Percentiles rank a stretch among this genome's conserved stretches.
Conservation (phyloP, 768 basidiomycete species). For the Gautieria morchelliformis region DNA sequence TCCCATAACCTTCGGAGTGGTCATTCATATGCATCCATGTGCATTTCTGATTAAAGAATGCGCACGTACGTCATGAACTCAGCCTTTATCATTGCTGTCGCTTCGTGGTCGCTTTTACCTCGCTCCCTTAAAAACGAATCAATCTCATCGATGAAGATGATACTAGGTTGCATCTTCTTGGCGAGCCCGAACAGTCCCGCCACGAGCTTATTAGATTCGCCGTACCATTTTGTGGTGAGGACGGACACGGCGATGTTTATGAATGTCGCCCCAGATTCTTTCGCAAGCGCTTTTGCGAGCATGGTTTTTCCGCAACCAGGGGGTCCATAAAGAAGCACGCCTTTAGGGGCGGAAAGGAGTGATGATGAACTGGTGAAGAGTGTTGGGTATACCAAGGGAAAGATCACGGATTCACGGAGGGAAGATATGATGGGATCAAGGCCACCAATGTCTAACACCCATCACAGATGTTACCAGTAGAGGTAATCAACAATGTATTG, state of each 20-base stretch:
- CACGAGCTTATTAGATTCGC: constrained; percentile 91
- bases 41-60: constrained; percentile 2
- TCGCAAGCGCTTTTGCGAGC: constrained; percentile 97
- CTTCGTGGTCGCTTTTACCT: constrained; percentile 86
- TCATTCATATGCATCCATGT: neutral
- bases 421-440: constrained; percentile 84
- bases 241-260: constrained; percentile 77
- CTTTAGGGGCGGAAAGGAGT: constrained; percentile 87
- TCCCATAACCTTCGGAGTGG: constrained; percentile 72
- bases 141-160: constrained; percentile 99
- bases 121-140: constrained; percentile 90
- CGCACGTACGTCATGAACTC: constrained; percentile 79
- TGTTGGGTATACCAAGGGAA: constrained; percentile 83
- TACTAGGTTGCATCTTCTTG: constrained; percentile 84
- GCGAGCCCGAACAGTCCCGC: constrained; percentile 91
- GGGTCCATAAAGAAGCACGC: constrained; percentile 90
- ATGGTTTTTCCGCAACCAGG: constrained; percentile 99
- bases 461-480: neutral
- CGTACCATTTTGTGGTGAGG: constrained; percentile 77
- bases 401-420: constrained; percentile 91
- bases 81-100: constrained; percentile 97
- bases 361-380: constrained; percentile 76
- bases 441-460: constrained; percentile 72
- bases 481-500: neutral
- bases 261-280: constrained; percentile 95